phyloP scores from a whole-genome alignment of 331 rosid genomes.

The Quercus phellos region DNA sequence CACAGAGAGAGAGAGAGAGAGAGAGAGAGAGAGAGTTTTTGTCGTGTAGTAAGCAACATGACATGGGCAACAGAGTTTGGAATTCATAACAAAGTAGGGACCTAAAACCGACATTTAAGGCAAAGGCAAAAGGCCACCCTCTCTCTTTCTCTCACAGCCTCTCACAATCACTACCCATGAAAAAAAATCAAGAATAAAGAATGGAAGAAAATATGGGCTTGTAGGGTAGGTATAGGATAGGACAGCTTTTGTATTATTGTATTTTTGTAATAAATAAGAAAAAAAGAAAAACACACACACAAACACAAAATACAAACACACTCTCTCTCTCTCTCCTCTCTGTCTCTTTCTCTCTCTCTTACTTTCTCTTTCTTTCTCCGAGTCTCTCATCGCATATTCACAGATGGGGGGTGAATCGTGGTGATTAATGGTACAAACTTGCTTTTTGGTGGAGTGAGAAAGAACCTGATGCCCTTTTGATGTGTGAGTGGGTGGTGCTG shows the following conservation, averaged over 20 bases:
- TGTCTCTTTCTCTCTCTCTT: background rate
- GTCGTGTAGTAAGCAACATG: slow-evolving; percentile 19
- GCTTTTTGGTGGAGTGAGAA: slow-evolving; percentile 30
- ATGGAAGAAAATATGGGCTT: background rate
- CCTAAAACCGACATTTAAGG: slow-evolving; percentile 13
- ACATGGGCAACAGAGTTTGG: background rate
- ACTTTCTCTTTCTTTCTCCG: background rate
- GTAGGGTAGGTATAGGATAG: slow-evolving; percentile 30
- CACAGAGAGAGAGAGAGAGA: background rate
- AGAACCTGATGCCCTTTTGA: slow-evolving; percentile 47
- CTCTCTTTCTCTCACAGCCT: background rate
- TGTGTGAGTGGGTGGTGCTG: slow-evolving; percentile 48
- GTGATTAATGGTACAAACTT: slow-evolving; percentile 33
- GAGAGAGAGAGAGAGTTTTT: background rate
- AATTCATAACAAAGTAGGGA: background rate
- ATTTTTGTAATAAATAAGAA: background rate
- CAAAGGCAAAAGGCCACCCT: background rate
- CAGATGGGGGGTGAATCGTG: slow-evolving; percentile 44
- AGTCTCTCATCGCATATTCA: slow-evolving; percentile 41
- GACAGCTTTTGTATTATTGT: slow-evolving; percentile 21
- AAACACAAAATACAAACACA: background rate
- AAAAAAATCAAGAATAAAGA: background rate
- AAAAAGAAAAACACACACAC: background rate
- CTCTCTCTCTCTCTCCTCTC: no score
- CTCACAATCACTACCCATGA: background rate